Evolutionary conservation across 352 stramenopile genomes (phyloP).

Genomic region (Phytophthora sansomeana): DNA sequence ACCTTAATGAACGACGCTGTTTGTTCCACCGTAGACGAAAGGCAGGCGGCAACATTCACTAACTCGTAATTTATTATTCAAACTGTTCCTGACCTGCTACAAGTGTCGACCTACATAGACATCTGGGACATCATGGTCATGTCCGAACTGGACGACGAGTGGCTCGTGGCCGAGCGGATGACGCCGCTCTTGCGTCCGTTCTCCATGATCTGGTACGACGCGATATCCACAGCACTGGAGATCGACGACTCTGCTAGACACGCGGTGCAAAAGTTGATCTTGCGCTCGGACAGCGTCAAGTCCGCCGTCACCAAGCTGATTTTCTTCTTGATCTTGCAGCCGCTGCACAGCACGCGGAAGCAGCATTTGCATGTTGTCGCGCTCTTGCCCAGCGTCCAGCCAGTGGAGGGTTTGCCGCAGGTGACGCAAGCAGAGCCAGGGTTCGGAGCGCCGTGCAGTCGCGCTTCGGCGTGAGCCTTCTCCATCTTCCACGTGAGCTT

Average conservation of each 20-base stretch:
- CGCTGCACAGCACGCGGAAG: conserved; percentile 41
- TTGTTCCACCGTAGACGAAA: too few relatives aligned
- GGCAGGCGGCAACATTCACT: neutral
- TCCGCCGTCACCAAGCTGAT: conserved; percentile 46
- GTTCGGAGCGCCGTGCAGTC: conserved; percentile 37
- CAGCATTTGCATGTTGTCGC: conserved; percentile 42
- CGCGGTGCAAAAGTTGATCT: conserved; percentile 44
- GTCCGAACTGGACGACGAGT: conserved; percentile 39
- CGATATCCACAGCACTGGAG: conserved; percentile 37
- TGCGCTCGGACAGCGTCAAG: conserved; percentile 42
- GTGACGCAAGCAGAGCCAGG: conserved; percentile 31
- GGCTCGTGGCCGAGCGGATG: conserved; percentile 33
- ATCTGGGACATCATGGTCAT: conserved; percentile 32
- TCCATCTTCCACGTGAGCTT: conserved; percentile 73
- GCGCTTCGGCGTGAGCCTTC: conserved; percentile 36
- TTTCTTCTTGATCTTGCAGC: conserved; percentile 52
- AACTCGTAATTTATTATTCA: conserved; percentile 41
- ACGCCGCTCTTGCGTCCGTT: conserved; percentile 39
- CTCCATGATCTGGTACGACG: conserved; percentile 41
- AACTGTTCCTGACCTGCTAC: conserved; percentile 9
- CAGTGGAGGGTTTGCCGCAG: conserved; percentile 28
- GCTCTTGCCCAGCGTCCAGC: conserved; percentile 42
- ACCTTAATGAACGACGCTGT: too few relatives aligned
- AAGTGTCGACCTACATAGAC: conserved; percentile 21
- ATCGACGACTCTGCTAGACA: conserved; percentile 35